Base-by-base conservation (phyloP, 2,329 filamentous ascomycete genomes). In the Plenodomus tracheiphilus region DNA sequence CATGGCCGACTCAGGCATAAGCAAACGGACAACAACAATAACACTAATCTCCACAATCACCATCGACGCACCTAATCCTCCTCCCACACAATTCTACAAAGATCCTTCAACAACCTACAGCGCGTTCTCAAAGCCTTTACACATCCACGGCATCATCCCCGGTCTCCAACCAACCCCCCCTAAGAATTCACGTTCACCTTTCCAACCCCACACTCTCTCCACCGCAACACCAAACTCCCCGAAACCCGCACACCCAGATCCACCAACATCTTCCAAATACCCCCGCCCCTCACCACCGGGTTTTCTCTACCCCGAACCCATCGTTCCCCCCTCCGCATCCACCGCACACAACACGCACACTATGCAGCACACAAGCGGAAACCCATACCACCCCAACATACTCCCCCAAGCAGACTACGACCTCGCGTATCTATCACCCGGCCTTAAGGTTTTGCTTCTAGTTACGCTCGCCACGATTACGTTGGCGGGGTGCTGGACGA, bases 301-400 rank as follows among this genome's bases (percentile, higher is more conserved):
- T 2, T 53, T 59, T 21, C 36, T 52, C 15, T 53, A 53, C n/a
- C 51, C 51, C 7, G 25, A 35, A 9, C 11, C 39, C 2, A 55
- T 58, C 2, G 50, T 54, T 4, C 57, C 52, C 2, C 39, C 16
- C 11, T 16, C 41, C 1, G 44, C 30, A 10, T 19, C 28, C 40
- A 21, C 6, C 28, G 15, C 37, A 9, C 41, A 10, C 22, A 9
- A 8, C 15, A 39, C 37, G 17, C 7, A 15, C 28, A 32, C 8
- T 4, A 49, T 3, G 16, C 32, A 6, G 15, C 20, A 1, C 36
- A 15, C 22, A 30, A 17, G 28, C n/a, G n/a, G n/a, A n/a, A n/a
- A 15, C 10, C 37, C 13, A 30, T 32, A 41, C 35, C 17, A 43
- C 45, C 17, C 19, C 11, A 21, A 9, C 4, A n/a, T 43, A 5